phyloP scores from a whole-genome alignment of 495 filamentous ascomycete species.

The Neurospora sublineolata region DNA sequence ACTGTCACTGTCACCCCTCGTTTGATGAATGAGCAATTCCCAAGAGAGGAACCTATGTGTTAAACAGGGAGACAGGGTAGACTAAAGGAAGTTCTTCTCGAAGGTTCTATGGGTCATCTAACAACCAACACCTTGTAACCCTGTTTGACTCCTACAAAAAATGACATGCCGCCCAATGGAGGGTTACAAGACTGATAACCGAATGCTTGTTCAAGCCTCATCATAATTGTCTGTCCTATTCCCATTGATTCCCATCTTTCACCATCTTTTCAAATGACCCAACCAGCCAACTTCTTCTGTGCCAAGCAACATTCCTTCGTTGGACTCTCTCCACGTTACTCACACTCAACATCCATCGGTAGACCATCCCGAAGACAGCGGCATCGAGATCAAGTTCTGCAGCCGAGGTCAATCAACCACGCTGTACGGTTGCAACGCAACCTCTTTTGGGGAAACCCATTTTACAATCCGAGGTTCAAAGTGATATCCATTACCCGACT shows the following conservation, averaged over 20 bases:
- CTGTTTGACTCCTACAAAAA: background rate
- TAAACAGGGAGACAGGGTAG: background rate
- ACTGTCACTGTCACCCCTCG: background rate
- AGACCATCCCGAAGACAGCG: background rate
- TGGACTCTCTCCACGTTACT: background rate
- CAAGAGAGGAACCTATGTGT: background rate
- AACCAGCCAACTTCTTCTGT: background rate
- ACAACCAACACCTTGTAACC: background rate
- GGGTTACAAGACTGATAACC: background rate
- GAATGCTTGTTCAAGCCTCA: background rate
- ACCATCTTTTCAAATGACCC: background rate
- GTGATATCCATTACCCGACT: background rate
- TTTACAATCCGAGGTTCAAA: background rate
- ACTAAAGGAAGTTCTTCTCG: background rate
- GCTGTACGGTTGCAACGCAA: background rate
- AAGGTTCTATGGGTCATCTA: background rate
- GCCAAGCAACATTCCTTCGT: background rate
- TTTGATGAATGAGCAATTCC: background rate
- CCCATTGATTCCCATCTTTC: background rate
- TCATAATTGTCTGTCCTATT: background rate
- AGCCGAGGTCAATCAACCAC: background rate
- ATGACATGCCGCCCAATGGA: background rate
- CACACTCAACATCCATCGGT: background rate
- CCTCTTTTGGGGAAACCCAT: background rate
- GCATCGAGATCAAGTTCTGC: background rate